phyloP scores from a whole-genome alignment of 2,329 filamentous ascomycete genomes.

The Microcyclospora pomicola region DNA sequence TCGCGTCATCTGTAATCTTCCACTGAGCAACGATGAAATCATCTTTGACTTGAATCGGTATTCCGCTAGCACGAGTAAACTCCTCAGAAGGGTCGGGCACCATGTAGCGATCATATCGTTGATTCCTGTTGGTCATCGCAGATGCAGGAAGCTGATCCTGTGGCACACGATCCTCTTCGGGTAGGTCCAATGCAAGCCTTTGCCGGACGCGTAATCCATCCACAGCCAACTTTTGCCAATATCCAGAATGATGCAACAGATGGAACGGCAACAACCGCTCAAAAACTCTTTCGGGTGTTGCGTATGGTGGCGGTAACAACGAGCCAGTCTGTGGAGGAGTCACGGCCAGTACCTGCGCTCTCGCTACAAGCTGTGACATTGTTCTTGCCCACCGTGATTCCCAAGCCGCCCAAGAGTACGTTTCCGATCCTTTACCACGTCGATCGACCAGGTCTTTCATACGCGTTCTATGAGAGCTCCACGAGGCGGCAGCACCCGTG shows the following conservation, averaged over 20 bases:
- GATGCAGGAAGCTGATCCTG: conserved; percentile 43
- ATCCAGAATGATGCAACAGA: conserved; percentile 47
- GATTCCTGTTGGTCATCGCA: conserved; percentile 38
- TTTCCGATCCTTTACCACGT: conserved; percentile 69
- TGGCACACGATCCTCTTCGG: conserved; percentile 43
- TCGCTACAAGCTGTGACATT: conserved; percentile 46
- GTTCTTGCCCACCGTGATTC: conserved; percentile 57
- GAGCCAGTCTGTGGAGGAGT: conserved; percentile 7
- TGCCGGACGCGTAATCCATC: conserved; percentile 39
- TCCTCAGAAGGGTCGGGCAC: conserved; percentile 46
- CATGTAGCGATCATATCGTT: conserved; percentile 46
- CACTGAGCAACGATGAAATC: conserved; percentile 39
- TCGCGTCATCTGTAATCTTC: conserved; percentile 34
- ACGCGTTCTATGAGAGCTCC: conserved; percentile 62
- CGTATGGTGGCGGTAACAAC: conserved; percentile 23
- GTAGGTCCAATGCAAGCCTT: conserved; percentile 39
- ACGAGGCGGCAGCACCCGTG: conserved; percentile 66
- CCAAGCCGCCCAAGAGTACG: conserved; percentile 92
- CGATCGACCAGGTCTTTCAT: conserved; percentile 67
- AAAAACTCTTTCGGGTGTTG: conserved; percentile 38
- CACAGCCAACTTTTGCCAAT: conserved; percentile 44
- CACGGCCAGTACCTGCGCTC: conserved; percentile 37
- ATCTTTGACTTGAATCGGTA: conserved; percentile 29
- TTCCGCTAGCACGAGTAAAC: conserved; percentile 22
- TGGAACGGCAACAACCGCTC: conserved; percentile 45